Evolutionary conservation across 345 rosid species (phyloP), one percentile per base, ranked within the genome.

Genomic region (Sapria himalayana): DNA sequence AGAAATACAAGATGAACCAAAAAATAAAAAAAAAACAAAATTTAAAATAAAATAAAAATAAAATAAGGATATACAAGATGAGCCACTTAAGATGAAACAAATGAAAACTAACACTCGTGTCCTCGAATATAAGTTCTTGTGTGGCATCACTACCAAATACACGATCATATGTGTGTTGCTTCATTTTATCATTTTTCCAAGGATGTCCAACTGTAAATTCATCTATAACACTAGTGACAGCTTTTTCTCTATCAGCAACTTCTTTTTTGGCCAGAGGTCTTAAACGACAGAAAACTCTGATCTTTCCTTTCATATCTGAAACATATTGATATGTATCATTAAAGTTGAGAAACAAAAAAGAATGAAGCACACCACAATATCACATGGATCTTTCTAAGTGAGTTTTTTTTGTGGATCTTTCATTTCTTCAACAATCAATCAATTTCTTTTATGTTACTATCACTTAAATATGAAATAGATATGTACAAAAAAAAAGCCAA

Each of bases 231-330:
- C 48, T 43, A 12, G 82, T 56, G 33, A 67, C 50, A 40, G 37
- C 39, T 33, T 54, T 76, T 45, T 72, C 78, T 38, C 50, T 72
- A 47, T 69, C 86, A 52, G 42, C 54, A 43, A 43, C 44, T 64
- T 89, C 98, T 57, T 82, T 89, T 48, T 72, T 84, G 60, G 59
- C 82, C 36, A 79, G 37, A 50, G 94, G 94, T 59, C 94, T 70
- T 50, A 79, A 33, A 18, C 98, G 80, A 53, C 98, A 89, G 41
- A 63, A 89, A 23, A 89, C 98, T 51, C 98, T 67, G 23, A 89
- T 73, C 61, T 89, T 89, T 40, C 98, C 93, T 55, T 82, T 89
- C 94, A 89, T 82, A 64, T 82, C 98, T 89, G 51, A 51, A 57
- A 46, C 43, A 16, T 21, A 58, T 22, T 25, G 41, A 16, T 29